These are phyloP conservation scores for Hyaloscypha variabilis DNA, from an alignment of 495 filamentous ascomycete genomes.

Conservation along the genomic window DNA sequence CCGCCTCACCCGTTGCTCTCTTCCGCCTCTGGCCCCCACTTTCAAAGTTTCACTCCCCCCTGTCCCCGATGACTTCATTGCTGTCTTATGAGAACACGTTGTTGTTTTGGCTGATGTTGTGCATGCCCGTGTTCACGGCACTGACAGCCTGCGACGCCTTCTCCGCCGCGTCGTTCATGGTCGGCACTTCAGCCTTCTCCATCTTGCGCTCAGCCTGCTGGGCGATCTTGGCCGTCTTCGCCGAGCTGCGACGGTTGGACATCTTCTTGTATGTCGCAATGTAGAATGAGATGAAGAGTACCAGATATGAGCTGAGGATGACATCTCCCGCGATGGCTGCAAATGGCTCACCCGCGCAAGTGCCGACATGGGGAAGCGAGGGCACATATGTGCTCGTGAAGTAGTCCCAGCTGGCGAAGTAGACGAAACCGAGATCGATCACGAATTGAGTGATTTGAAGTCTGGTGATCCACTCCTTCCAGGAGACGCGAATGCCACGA, in stretches of 20 bases:
- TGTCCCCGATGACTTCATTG: too few relatives aligned
- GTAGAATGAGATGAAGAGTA: constrained; percentile 98
- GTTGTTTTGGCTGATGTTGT: background rate
- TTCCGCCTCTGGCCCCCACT: too few relatives aligned
- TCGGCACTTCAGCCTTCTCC: constrained; percentile 19
- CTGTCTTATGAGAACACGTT: background rate
- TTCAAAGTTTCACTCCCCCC: too few relatives aligned
- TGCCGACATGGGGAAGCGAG: constrained; percentile 74
- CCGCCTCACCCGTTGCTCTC: too few relatives aligned
- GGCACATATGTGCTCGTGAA: constrained; percentile 87
- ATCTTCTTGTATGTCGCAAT: constrained; percentile 71
- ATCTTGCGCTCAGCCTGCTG: constrained; percentile 10
- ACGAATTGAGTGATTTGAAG: constrained; percentile 81
- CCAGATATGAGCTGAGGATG: constrained; percentile 85
- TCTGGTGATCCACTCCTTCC: constrained; percentile 84
- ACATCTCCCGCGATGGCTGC: constrained; percentile 88
- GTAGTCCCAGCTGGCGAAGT: constrained; percentile 91
- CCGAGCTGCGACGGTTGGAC: constrained; percentile 7
- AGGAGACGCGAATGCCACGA: constrained; percentile 77
- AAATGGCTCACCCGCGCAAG: constrained; percentile 93
- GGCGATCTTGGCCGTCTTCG: constrained; percentile 12
- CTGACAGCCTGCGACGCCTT: constrained; percentile 11
- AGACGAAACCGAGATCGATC: constrained; percentile 83
- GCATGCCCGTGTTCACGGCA: constrained; percentile 1
- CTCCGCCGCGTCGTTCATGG: constrained; percentile 5